Evolutionary conservation across 495 filamentous ascomycete species (phyloP).

Genomic region (Hapsidospora chrysogenum): DNA sequence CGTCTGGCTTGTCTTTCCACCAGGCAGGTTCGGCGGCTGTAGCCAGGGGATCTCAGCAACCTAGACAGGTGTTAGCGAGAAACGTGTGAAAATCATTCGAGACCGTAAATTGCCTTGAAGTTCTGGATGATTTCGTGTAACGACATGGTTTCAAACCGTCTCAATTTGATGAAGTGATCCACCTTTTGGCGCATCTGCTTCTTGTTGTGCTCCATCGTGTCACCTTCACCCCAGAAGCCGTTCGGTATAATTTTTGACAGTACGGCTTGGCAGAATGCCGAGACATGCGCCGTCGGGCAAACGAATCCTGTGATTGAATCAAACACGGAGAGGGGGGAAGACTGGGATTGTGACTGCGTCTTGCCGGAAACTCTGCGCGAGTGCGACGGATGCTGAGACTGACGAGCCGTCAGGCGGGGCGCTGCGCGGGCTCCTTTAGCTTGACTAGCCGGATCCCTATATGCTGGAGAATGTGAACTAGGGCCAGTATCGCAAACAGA

Average conservation of each 20-base stretch:
- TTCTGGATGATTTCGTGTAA: slow-evolving; percentile 64
- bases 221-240: slow-evolving; percentile 53
- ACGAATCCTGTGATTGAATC: slow-evolving; percentile 49
- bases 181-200: slow-evolving; percentile 43
- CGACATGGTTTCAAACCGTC: slow-evolving; percentile 66
- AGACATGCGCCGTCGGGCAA: slow-evolving; percentile 51
- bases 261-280: slow-evolving; percentile 74
- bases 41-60: slow-evolving; percentile 60
- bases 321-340: neutral
- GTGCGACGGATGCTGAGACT: slow-evolving; percentile 6
- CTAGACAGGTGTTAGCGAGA: slow-evolving; percentile 16
- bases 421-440: too few species aligned
- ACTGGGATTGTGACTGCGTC: too few species aligned
- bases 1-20: slow-evolving; percentile 43
- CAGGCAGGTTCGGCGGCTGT: slow-evolving; percentile 23
- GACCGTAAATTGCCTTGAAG: slow-evolving; percentile 41
- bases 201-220: slow-evolving; percentile 38
- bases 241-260: slow-evolving; percentile 58
- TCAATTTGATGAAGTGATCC: slow-evolving; percentile 57
- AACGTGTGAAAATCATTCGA: neutral
- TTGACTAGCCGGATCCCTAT: too few species aligned
- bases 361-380: neutral
- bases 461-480: too few species aligned
- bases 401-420: neutral
- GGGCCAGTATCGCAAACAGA: slow-evolving; percentile 6